These are phyloP conservation scores for Leucaena leucocephala DNA, from an alignment of 306 rosid species.

Conservation along the genomic window DNA sequence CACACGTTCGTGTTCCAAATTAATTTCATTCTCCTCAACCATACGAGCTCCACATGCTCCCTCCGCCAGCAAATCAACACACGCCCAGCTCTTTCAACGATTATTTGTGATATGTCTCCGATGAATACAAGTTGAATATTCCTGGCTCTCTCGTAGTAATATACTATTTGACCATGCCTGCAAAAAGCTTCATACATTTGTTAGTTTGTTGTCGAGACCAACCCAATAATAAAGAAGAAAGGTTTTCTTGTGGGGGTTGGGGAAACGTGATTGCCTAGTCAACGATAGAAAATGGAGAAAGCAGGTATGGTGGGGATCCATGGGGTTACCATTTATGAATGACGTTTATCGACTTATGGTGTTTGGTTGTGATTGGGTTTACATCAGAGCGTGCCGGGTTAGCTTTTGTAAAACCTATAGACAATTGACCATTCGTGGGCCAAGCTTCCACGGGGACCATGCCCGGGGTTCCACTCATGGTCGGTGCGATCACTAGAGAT, in stretches of 20 bases:
- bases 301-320: background rate
- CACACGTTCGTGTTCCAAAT: background rate
- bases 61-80: background rate
- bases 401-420: background rate
- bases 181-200: background rate
- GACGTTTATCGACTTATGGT: background rate
- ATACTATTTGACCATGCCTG: background rate
- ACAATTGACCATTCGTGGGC: constrained; percentile 31
- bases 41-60: background rate
- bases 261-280: background rate
- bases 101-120: background rate
- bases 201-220: background rate
- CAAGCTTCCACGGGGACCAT: too few relatives aligned
- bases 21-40: background rate
- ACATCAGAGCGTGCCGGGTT: background rate
- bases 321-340: background rate
- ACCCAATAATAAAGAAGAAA: background rate
- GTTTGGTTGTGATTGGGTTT: background rate
- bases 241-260: background rate
- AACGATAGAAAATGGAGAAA: background rate
- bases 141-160: background rate
- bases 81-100: background rate
- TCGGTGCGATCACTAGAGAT: constrained; percentile 31
- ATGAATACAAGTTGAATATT: background rate
- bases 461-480: background rate